These are phyloP conservation scores for Rehmannia glutinosa DNA, from an alignment of 257 asterid genomes.

Conservation along the genomic window DNA sequence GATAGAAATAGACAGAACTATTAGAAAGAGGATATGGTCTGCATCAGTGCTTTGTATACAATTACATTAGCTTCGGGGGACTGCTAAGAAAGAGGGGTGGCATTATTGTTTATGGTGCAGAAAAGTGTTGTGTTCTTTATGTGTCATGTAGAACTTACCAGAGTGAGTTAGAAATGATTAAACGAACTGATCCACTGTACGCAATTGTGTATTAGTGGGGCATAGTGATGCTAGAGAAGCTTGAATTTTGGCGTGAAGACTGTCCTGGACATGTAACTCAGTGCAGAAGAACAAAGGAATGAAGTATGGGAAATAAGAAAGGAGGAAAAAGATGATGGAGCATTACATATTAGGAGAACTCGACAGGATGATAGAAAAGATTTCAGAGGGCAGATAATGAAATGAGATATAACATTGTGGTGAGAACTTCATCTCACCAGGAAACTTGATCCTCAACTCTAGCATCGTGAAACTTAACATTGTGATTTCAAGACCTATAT, in stretches of 20 bases:
- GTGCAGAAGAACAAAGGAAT: background rate
- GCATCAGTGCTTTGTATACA: background rate
- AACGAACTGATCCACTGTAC: background rate
- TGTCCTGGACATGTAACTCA: background rate
- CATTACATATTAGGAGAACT: background rate
- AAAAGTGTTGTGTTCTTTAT: background rate
- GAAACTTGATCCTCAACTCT: background rate
- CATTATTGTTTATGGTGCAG: background rate
- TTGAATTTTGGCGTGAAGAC: background rate
- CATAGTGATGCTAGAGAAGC: conserved; percentile 2
- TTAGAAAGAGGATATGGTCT: background rate
- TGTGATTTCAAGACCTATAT: background rate
- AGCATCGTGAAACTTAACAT: background rate
- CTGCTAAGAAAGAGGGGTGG: background rate
- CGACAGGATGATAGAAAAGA: background rate
- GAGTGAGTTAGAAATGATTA: background rate
- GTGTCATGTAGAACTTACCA: background rate
- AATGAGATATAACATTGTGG: background rate
- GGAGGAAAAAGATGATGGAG: background rate
- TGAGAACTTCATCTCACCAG: background rate
- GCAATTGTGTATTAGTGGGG: background rate
- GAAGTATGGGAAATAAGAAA: background rate
- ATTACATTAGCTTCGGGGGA: background rate
- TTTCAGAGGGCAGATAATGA: background rate
- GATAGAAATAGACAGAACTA: background rate